phyloP scores from a whole-genome alignment of 1,284 basidiomycete species.

The Cryptococcus amylolentus region DNA sequence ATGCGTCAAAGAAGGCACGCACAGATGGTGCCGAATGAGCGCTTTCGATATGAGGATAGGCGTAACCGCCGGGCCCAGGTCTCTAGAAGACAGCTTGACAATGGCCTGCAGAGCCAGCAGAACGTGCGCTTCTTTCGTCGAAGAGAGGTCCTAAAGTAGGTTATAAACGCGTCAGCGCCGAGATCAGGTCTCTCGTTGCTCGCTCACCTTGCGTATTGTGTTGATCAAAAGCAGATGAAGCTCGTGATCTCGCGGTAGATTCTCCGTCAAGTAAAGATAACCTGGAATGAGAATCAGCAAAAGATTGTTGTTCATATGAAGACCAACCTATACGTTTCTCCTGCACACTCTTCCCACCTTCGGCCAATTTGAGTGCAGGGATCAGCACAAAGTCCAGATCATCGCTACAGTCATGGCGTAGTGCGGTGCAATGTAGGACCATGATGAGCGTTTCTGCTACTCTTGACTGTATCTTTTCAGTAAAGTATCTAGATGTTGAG shows the following conservation, averaged over 20 bases:
- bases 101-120: conserved; percentile 32
- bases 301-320: not conserved
- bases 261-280: conserved; percentile 41
- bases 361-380: conserved; percentile 41
- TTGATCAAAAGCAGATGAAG: conserved; percentile 45
- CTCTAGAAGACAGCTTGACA: conserved; percentile 31
- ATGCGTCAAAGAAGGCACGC: conserved; percentile 4
- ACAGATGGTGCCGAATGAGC: conserved; percentile 34
- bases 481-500: not conserved
- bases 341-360: conserved; percentile 28
- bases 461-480: conserved; percentile 18
- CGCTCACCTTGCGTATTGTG: conserved; percentile 43
- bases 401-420: conserved; percentile 10
- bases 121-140: not conserved
- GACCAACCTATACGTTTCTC: conserved; percentile 33
- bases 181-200: not conserved
- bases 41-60: conserved; percentile 26
- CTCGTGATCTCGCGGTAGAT: conserved; percentile 35
- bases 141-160: conserved; percentile 26
- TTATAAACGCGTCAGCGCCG: conserved; percentile 33
- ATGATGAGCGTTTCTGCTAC: conserved; percentile 37
- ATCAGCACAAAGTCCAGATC: conserved; percentile 36
- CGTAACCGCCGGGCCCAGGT: conserved; percentile 42
- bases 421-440: conserved; percentile 31
- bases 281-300: conserved; percentile 19